Evolutionary conservation across 768 basidiomycete genomes (phyloP).

Genomic region (Clathrus columnatus): DNA sequence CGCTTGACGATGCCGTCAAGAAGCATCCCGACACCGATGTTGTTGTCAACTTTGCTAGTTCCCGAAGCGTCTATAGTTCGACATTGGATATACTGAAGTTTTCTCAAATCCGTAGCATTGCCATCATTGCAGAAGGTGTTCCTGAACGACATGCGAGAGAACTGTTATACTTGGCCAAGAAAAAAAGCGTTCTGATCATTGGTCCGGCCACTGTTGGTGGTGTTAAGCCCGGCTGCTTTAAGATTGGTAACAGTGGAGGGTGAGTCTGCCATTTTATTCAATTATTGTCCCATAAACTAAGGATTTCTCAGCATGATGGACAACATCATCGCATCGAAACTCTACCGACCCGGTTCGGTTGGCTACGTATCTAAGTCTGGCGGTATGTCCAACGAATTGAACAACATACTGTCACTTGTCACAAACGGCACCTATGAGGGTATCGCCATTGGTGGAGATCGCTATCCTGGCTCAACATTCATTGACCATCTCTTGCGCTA

Average conservation of each 20-base stretch:
- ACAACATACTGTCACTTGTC: slow-evolving; percentile 94
- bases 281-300: neutral
- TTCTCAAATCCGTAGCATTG: slow-evolving; percentile 64
- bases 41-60: slow-evolving; percentile 95
- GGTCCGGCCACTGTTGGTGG: slow-evolving; percentile 98
- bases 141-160: slow-evolving; percentile 96
- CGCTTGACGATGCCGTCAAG: slow-evolving; percentile 78
- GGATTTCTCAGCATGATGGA: slow-evolving; percentile 81
- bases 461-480: slow-evolving; percentile 97
- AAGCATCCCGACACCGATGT: slow-evolving; percentile 98
- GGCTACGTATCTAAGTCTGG: slow-evolving; percentile 99
- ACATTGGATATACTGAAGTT: slow-evolving; percentile 84
- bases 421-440: slow-evolving; percentile 99
- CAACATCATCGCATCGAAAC: slow-evolving; percentile 97
- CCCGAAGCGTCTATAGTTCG: slow-evolving; percentile 87
- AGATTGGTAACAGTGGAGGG: slow-evolving; percentile 99
- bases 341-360: slow-evolving; percentile 94
- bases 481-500: slow-evolving; percentile 98
- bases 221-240: slow-evolving; percentile 99
- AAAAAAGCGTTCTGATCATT: slow-evolving; percentile 83
- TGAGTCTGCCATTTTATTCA: slow-evolving; percentile 26
- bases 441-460: slow-evolving; percentile 99
- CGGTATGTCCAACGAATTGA: slow-evolving; percentile 99
- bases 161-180: slow-evolving; percentile 80
- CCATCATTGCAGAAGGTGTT: slow-evolving; percentile 97